phyloP scores from a whole-genome alignment of 2,329 filamentous ascomycete genomes.

The Cladophialophora immunda region DNA sequence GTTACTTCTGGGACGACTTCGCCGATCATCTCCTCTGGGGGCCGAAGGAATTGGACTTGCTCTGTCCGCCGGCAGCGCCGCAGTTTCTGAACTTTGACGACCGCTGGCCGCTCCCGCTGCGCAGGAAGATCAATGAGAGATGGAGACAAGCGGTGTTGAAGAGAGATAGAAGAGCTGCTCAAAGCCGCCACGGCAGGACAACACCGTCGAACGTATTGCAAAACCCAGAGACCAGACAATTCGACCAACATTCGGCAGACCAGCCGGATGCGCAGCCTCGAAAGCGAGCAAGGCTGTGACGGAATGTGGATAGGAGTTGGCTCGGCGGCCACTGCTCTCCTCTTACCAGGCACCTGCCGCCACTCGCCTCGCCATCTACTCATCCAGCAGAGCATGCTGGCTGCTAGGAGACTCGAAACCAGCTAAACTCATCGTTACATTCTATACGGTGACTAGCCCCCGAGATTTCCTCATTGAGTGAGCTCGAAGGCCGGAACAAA shows the following conservation, averaged over 20 bases:
- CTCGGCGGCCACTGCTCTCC: not conserved
- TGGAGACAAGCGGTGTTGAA: slow-evolving; percentile 16
- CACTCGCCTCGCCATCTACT: not conserved
- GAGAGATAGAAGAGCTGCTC: not conserved
- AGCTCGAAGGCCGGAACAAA: too few species aligned
- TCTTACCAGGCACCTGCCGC: not conserved
- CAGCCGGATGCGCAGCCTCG: not conserved
- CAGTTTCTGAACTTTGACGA: not conserved
- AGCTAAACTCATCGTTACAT: too few species aligned
- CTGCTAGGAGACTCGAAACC: too few species aligned
- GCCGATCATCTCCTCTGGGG: slow-evolving; percentile 27
- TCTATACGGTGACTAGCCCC: too few species aligned
- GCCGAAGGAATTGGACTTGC: slow-evolving; percentile 1
- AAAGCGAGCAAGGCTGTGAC: not conserved
- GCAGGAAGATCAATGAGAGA: slow-evolving; percentile 4
- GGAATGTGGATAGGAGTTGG: not conserved
- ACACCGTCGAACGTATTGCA: not conserved
- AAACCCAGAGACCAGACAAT: not conserved
- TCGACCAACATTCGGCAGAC: not conserved
- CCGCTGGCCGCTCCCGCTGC: slow-evolving; percentile 13
- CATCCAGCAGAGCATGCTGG: too few species aligned
- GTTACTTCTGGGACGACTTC: slow-evolving; percentile 20
- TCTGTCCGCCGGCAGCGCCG: slow-evolving; percentile 25
- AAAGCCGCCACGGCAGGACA: not conserved
- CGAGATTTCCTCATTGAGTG: too few species aligned